Conservation (phyloP, 805 yeast genomes). For the Tetrapisispora phaffii region DNA sequence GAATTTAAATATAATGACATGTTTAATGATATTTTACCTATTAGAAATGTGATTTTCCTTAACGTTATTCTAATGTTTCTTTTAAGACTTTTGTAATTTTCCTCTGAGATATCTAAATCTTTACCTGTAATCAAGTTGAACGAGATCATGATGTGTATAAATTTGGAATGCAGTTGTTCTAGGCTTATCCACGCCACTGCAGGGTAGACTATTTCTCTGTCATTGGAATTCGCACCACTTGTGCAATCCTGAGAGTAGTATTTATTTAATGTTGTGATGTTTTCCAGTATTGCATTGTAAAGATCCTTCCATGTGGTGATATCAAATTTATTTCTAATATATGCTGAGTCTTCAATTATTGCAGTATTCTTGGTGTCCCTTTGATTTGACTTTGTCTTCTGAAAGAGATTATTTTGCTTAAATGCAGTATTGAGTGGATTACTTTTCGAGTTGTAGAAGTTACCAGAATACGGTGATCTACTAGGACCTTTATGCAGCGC, state of each 20-base stretch:
- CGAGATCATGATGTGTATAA: slow-evolving; percentile 1
- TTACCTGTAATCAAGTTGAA: neutral
- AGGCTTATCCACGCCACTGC: neutral
- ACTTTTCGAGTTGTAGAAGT: neutral
- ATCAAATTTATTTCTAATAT: neutral
- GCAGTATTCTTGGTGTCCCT: neutral
- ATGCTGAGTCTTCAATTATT: neutral
- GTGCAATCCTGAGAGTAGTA: neutral
- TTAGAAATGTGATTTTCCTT: neutral
- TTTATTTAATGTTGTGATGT: neutral
- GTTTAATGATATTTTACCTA: slow-evolving; percentile 2
- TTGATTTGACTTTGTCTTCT: neutral
- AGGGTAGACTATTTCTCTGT: slow-evolving; percentile 34
- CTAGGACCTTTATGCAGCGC: neutral
- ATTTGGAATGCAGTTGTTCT: neutral
- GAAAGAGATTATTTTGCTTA: neutral
- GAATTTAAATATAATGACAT: neutral
- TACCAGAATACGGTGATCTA: neutral
- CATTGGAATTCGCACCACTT: slow-evolving; percentile 8
- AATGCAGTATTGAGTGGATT: neutral
- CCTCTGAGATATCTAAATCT: neutral
- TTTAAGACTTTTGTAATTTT: neutral
- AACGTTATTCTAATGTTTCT: neutral
- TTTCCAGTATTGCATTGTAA: neutral
- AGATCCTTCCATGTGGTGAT: neutral